Percentiles rank a stretch among this genome's conserved stretches.
These are phyloP conservation scores for Kwoniella bestiolae DNA, from an alignment of 768 basidiomycete species.

Conservation along the genomic window DNA sequence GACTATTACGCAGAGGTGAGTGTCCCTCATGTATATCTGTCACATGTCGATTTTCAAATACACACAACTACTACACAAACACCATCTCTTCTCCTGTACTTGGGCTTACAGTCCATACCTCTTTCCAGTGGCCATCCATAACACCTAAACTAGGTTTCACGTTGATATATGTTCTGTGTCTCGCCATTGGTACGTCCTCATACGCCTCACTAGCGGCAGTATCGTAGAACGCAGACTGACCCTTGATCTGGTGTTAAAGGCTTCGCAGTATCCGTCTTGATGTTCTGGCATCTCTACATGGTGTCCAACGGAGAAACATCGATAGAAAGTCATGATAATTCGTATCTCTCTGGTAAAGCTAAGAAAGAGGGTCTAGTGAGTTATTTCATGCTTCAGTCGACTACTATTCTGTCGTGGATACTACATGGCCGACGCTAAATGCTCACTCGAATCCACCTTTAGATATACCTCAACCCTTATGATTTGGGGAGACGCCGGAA, in stretches of 20 bases:
- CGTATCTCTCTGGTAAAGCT: conserved; percentile 73
- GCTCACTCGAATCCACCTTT: too few species aligned
- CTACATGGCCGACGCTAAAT: too few species aligned
- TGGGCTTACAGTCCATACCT: conserved; percentile 6
- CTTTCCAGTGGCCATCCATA: conserved; percentile 62
- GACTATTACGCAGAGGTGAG: conserved; percentile 57
- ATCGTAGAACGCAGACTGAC: conserved; percentile 3
- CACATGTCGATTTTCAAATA: too few species aligned
- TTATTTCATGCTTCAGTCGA: conserved; percentile 1
- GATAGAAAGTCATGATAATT: conserved; percentile 87
- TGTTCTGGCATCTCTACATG: conserved; percentile 62
- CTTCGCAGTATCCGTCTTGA: conserved; percentile 50
- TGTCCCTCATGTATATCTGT: too few species aligned
- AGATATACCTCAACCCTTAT: conserved; percentile 88
- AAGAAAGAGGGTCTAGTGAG: conserved; percentile 70
- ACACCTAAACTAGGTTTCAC: conserved; percentile 74
- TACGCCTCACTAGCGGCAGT: not conserved
- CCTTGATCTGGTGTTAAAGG: conserved; percentile 22
- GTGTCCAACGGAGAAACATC: conserved; percentile 78
- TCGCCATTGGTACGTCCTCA: conserved; percentile 69
- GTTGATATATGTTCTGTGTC: conserved; percentile 73
- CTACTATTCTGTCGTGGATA: too few species aligned
- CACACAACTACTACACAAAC: too few species aligned
- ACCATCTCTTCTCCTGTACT: too few species aligned
- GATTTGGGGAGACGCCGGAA: conserved; percentile 82